These are phyloP conservation scores for Linnemannia zychae DNA, from an alignment of 192 early-diverging fungal species.

Conservation along the genomic window DNA sequence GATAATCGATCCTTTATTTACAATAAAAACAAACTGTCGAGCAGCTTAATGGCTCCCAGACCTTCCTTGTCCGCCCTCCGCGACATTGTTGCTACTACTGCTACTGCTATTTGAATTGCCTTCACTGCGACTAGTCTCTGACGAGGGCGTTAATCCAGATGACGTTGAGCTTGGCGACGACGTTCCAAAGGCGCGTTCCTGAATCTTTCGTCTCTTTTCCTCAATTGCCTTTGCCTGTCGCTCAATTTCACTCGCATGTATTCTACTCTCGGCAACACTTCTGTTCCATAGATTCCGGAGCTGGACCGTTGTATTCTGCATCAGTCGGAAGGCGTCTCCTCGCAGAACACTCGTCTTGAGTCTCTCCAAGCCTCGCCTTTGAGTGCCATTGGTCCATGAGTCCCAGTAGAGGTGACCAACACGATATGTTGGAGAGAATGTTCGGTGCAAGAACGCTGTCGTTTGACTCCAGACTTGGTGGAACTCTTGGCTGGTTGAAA, in stretches of 20 bases:
- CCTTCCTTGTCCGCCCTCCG: background rate
- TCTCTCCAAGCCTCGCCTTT: slow-evolving; percentile 41
- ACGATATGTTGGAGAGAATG: slow-evolving; percentile 52
- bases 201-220: slow-evolving; percentile 11
- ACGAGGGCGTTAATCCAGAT: background rate
- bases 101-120: background rate
- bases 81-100: background rate
- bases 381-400: slow-evolving; percentile 54
- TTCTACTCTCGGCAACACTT: slow-evolving; percentile 20
- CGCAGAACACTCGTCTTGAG: slow-evolving; percentile 32
- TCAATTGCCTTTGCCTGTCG: slow-evolving; percentile 10
- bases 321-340: slow-evolving; percentile 30
- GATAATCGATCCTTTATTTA: background rate
- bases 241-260: slow-evolving; percentile 18
- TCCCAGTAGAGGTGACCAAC: slow-evolving; percentile 34
- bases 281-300: slow-evolving; percentile 9
- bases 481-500: slow-evolving; percentile 36
- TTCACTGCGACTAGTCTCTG: background rate
- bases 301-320: slow-evolving; percentile 28
- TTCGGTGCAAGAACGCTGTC: slow-evolving; percentile 37
- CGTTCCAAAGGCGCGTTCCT: background rate
- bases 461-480: slow-evolving; percentile 32
- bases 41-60: background rate
- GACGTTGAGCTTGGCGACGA: background rate
- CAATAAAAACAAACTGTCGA: background rate